Conservation (phyloP, 2,329 filamentous ascomycete genomes). For the Fusarium sp. region DNA sequence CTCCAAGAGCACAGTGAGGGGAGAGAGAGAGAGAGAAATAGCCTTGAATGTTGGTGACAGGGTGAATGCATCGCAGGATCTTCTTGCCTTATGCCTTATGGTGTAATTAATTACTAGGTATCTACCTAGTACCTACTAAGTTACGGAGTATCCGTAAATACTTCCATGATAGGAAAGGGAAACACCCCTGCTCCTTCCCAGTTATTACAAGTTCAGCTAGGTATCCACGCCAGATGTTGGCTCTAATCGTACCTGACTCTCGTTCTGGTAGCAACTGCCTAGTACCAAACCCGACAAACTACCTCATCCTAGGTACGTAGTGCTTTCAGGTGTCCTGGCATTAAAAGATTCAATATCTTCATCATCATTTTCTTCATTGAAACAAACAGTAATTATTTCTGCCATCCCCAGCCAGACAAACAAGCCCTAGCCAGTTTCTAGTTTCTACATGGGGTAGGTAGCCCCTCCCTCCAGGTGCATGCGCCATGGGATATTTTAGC, state of each 20-base stretch:
- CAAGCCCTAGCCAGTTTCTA: neutral
- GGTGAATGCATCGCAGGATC: neutral
- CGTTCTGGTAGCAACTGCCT: neutral
- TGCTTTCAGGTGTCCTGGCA: too few species aligned
- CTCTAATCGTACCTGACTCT: neutral
- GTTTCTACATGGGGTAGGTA: conserved; percentile 16
- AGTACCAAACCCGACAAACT: neutral
- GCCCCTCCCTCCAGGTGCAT: conserved; percentile 8
- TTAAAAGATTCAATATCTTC: neutral
- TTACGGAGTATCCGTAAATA: neutral
- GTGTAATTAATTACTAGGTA: neutral
- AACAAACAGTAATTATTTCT: conserved; percentile 3
- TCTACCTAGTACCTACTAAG: too few species aligned
- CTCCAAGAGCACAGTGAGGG: neutral
- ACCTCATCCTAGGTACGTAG: too few species aligned
- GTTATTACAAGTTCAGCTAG: conserved; percentile 15
- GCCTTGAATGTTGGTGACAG: neutral
- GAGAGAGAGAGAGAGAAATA: neutral
- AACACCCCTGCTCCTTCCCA: conserved; percentile 18
- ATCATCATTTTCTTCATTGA: neutral
- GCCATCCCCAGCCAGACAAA: neutral
- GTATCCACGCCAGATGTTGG: conserved; percentile 8
- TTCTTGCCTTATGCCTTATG: neutral
- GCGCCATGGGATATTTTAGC: conserved; percentile 17
- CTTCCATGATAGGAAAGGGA: neutral